Evolutionary conservation across 331 rosid species (phyloP).

Genomic region (Pyrus hybrid): DNA sequence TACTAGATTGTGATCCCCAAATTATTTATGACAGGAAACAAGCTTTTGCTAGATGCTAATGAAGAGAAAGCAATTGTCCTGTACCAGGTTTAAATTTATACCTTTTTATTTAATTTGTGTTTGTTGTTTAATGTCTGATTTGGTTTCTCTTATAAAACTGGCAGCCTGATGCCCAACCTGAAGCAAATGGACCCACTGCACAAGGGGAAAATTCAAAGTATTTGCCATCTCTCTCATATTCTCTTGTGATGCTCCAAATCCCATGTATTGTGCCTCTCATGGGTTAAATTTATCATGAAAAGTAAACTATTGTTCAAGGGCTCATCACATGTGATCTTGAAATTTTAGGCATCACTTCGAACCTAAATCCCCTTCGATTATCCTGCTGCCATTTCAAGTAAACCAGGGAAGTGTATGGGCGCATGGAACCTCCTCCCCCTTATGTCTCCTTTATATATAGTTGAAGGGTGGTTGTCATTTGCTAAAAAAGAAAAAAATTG

Average conservation of each 20-base stretch:
- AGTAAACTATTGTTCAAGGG: background rate
- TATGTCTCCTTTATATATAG: background rate
- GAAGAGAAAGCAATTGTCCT: constrained; percentile 93
- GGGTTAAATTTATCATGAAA: background rate
- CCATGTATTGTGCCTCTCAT: background rate
- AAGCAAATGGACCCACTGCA: constrained; percentile 54
- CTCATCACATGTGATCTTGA: background rate
- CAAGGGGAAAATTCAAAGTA: constrained; percentile 88
- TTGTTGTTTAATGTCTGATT: constrained; percentile 2
- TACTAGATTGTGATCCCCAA: constrained; percentile 16
- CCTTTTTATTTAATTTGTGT: background rate
- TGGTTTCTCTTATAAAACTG: constrained; percentile 16
- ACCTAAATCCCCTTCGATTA: background rate
- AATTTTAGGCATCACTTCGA: background rate
- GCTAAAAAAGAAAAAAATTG: background rate
- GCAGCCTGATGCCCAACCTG: constrained; percentile 72
- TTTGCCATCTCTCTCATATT: constrained; percentile 1
- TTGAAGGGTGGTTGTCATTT: background rate
- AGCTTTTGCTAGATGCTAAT: constrained; percentile 41
- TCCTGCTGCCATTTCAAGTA: background rate
- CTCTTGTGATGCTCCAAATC: background rate
- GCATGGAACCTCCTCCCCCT: background rate
- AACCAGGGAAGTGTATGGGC: background rate
- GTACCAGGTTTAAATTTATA: constrained; percentile 47
- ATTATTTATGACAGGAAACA: constrained; percentile 45